Evolutionary conservation across 768 basidiomycete genomes (phyloP).

Genomic region (Termitomyces sp.): DNA sequence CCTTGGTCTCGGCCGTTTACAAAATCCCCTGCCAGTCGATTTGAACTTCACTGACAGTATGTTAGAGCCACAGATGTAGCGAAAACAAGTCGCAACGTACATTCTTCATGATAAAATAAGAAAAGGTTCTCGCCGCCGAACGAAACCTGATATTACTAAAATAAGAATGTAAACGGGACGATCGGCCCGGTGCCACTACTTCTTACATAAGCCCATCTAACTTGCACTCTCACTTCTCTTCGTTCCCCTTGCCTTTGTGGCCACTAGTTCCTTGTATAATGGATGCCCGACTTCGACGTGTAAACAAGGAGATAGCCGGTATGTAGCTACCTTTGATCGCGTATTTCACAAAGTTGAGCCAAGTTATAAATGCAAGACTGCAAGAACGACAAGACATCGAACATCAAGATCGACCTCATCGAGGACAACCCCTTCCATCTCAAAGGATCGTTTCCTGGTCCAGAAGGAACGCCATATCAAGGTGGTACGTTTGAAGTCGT

Average conservation of each 20-base stretch:
- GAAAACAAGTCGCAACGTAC: too few species aligned
- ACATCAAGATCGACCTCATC: slow-evolving; percentile 80
- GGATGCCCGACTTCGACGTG: slow-evolving; percentile 85
- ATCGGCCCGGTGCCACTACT: too few species aligned
- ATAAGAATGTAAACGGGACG: too few species aligned
- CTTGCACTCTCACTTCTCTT: neutral
- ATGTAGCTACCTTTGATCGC: slow-evolving; percentile 13
- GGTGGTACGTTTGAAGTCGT: slow-evolving; percentile 92
- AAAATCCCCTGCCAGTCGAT: too few species aligned
- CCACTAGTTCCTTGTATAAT: slow-evolving; percentile 29
- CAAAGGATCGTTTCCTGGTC: slow-evolving; percentile 86
- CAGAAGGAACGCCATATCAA: slow-evolving; percentile 88
- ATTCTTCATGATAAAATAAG: too few species aligned
- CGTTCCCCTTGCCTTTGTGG: neutral
- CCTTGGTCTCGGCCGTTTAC: too few species aligned
- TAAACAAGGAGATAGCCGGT: slow-evolving; percentile 94
- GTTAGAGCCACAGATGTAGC: too few species aligned
- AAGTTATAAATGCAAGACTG: slow-evolving; percentile 52
- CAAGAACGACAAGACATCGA: slow-evolving; percentile 90
- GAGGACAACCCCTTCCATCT: slow-evolving; percentile 91
- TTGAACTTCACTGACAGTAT: too few species aligned
- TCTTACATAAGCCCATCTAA: slow-evolving; percentile 1
- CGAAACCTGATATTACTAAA: too few species aligned
- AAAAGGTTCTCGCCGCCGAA: too few species aligned
- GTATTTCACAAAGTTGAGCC: neutral